Conservation (phyloP, 768 basidiomycete genomes). For the Multifurca ochricompacta region DNA sequence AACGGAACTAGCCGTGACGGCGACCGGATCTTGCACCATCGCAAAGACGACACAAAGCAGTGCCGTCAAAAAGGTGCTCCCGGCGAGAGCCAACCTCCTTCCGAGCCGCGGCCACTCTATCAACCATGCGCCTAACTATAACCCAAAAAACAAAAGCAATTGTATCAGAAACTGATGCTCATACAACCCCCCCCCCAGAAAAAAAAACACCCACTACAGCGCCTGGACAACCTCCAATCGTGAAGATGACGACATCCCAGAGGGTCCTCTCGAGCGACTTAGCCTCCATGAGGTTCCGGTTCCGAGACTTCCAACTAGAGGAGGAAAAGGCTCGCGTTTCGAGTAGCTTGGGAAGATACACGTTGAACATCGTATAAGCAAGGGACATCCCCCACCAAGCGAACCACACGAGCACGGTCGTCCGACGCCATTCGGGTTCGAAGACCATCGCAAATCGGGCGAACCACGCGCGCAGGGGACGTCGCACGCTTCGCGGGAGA, state of each 20-base stretch:
- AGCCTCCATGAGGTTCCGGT: slow-evolving; percentile 18
- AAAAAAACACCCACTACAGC: slow-evolving; percentile 49
- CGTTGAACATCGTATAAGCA: slow-evolving; percentile 89
- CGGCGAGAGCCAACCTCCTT: slow-evolving; percentile 62
- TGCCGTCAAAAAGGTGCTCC: slow-evolving; percentile 69
- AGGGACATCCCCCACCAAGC: slow-evolving; percentile 72
- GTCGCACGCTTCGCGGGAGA: slow-evolving; percentile 48
- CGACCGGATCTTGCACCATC: slow-evolving; percentile 45
- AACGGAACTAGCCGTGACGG: slow-evolving; percentile 61
- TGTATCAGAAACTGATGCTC: neutral
- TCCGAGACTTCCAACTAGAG: no score
- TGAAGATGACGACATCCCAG: slow-evolving; percentile 84
- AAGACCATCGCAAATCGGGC: slow-evolving; percentile 64
- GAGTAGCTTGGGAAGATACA: slow-evolving; percentile 79
- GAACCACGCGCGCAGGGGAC: slow-evolving; percentile 61
- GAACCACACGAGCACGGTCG: slow-evolving; percentile 73
- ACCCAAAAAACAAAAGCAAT: neutral
- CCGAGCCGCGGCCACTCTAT: slow-evolving; percentile 60
- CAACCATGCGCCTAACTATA: slow-evolving; percentile 76
- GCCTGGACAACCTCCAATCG: slow-evolving; percentile 78
- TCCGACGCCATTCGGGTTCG: slow-evolving; percentile 64
- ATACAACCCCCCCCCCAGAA: no score
- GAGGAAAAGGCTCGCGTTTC: no score
- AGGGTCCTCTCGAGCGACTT: slow-evolving; percentile 55
- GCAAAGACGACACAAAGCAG: slow-evolving; percentile 67